A percentile compares a stretch with the other conserved stretches of the same genome.
Evolutionary conservation across 768 basidiomycete genomes (phyloP).

Genomic region (Naganishia onofrii): DNA sequence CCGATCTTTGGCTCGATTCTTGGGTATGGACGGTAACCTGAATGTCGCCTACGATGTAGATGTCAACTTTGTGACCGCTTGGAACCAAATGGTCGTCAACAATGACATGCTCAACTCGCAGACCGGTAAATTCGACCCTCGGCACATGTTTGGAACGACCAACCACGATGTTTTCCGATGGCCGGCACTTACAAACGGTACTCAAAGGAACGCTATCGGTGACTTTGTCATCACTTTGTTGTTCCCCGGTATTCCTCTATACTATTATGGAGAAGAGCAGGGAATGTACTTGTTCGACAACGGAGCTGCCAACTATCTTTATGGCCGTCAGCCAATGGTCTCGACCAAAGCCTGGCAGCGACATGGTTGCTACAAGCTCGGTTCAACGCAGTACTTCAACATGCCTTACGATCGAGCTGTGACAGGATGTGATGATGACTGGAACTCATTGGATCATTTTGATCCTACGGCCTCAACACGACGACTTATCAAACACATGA

Average conservation of each 20-base stretch:
- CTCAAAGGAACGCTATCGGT: constrained; percentile 69
- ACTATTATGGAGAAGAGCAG: constrained; percentile 91
- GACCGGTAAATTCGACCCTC: constrained; percentile 68
- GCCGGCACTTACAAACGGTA: constrained; percentile 83
- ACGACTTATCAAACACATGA: constrained; percentile 70
- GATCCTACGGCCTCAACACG: constrained; percentile 79
- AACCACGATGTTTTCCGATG: constrained; percentile 95
- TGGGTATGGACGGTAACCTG: constrained; percentile 94
- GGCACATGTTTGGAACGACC: constrained; percentile 86
- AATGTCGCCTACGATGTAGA: constrained; percentile 82
- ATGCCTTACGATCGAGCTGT: constrained; percentile 77
- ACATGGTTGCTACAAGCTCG: constrained; percentile 86
- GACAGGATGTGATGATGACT: constrained; percentile 80
- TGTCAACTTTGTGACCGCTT: constrained; percentile 78
- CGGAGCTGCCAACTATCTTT: constrained; percentile 86
- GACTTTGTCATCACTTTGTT: constrained; percentile 75
- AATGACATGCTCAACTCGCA: constrained; percentile 79
- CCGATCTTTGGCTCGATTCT: constrained; percentile 76
- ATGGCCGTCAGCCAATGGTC: constrained; percentile 90
- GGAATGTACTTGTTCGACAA: constrained; percentile 79
- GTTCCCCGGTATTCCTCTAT: constrained; percentile 82
- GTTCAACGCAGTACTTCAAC: constrained; percentile 90
- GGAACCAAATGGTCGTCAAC: constrained; percentile 78
- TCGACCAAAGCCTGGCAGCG: constrained; percentile 80
- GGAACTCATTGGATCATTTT: constrained; percentile 92